Evolutionary conservation across 2,329 filamentous ascomycete genomes (phyloP).

Genomic region (Rutstroemia sp.): DNA sequence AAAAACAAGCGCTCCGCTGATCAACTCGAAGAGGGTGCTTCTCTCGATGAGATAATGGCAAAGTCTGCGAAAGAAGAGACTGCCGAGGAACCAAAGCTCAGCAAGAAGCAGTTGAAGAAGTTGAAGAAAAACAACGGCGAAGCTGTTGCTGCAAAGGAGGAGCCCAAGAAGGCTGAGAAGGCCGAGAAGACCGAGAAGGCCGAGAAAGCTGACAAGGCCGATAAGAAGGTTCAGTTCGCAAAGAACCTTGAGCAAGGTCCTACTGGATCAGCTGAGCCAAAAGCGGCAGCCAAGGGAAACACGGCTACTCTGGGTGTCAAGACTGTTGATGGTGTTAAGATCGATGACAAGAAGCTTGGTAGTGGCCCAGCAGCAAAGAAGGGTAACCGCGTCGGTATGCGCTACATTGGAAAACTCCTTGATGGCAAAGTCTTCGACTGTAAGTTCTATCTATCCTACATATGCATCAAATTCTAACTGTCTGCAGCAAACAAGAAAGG

Average conservation of each 20-base stretch:
- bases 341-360: conserved; percentile 93
- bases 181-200: conserved; percentile 38
- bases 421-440: conserved; percentile 94
- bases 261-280: conserved; percentile 56
- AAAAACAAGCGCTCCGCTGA: conserved; percentile 94
- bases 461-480: neutral
- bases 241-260: conserved; percentile 98
- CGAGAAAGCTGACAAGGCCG: conserved; percentile 49
- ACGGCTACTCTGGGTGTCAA: conserved; percentile 60
- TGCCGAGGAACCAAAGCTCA: conserved; percentile 64
- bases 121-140: conserved; percentile 97
- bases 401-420: conserved; percentile 95
- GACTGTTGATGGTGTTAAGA: conserved; percentile 77
- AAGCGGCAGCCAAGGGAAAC: conserved; percentile 37
- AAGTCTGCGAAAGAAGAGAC: conserved; percentile 53
- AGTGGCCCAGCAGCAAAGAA: conserved; percentile 79
- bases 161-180: conserved; percentile 50
- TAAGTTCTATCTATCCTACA: conserved; percentile 40
- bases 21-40: conserved; percentile 53
- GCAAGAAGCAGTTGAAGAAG: conserved; percentile 98
- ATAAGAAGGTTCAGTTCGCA: conserved; percentile 98
- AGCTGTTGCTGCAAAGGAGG: conserved; percentile 55
- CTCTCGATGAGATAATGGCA: conserved; percentile 77
- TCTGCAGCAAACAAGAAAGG: conserved; percentile 90
- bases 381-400: conserved; percentile 84